Conservation (phyloP, 192 early-diverging fungal species). For the Coemansia sp. region DNA sequence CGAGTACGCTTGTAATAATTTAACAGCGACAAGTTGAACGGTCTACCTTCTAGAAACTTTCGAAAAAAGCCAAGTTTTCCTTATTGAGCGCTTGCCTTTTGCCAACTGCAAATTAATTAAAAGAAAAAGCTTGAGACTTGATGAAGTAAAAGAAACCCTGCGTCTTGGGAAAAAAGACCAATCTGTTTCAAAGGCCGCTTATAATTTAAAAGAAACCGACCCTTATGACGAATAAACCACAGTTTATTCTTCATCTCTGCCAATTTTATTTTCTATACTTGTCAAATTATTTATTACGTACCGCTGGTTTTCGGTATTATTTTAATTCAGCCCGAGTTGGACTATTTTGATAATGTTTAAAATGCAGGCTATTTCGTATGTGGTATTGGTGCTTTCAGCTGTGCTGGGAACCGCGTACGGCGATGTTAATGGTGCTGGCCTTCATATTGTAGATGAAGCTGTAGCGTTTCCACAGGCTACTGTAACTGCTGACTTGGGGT, state of each 20-base stretch:
- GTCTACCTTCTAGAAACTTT: neutral
- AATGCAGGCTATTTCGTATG: neutral
- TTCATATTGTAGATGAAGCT: neutral
- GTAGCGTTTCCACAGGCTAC: neutral
- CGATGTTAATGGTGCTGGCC: neutral
- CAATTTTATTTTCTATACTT: neutral
- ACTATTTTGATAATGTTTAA: neutral
- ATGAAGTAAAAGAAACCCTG: neutral
- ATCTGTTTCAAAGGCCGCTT: neutral
- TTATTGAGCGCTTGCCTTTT: neutral
- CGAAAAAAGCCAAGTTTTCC: neutral
- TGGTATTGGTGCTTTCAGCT: neutral
- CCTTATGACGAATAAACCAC: neutral
- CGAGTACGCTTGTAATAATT: too few species aligned
- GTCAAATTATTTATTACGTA: neutral
- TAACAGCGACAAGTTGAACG: too few species aligned
- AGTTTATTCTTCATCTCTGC: neutral
- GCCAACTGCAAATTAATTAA: neutral
- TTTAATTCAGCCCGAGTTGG: neutral
- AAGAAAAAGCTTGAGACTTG: neutral
- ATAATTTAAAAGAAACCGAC: neutral
- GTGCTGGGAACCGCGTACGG: neutral
- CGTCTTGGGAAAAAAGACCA: neutral
- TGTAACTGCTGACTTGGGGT: neutral
- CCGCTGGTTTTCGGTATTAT: slow-evolving; percentile 1